These are phyloP conservation scores for Xylariales sp. DNA, from an alignment of 2,329 filamentous ascomycete species.

Conservation along the genomic window DNA sequence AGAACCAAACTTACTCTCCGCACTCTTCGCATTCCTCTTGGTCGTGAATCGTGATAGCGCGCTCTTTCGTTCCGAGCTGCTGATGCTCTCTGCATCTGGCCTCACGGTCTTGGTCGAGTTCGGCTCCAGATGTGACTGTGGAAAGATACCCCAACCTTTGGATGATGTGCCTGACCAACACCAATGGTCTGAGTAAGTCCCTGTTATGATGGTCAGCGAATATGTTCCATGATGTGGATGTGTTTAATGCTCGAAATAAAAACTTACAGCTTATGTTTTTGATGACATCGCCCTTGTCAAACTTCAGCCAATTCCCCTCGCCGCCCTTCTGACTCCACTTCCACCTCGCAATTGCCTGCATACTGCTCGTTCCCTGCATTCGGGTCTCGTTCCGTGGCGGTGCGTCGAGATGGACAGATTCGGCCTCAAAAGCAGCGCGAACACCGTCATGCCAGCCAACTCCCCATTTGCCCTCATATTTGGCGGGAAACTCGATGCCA, in stretches of 20 bases:
- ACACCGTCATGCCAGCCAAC: conserved; percentile 52
- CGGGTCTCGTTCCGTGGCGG: conserved; percentile 42
- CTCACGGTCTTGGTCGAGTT: conserved; percentile 20
- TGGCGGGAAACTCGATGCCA: conserved; percentile 46
- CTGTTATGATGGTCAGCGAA: conserved; percentile 11
- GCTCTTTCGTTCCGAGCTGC: conserved; percentile 25
- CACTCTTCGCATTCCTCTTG: conserved; percentile 4
- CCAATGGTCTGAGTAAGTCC: conserved; percentile 28
- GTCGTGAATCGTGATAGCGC: conserved; percentile 5
- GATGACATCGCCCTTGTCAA: conserved; percentile 63
- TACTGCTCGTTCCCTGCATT: conserved; percentile 40
- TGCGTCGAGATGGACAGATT: conserved; percentile 42
- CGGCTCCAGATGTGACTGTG: conserved; percentile 27
- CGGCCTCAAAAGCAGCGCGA: conserved; percentile 44
- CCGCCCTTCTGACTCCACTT: conserved; percentile 44
- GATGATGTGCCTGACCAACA: conserved; percentile 29
- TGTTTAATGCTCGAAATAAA: background rate
- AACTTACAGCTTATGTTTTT: conserved; percentile 48
- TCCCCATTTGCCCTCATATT: conserved; percentile 52
- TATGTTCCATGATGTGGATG: background rate
- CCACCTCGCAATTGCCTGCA: conserved; percentile 48
- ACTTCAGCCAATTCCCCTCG: conserved; percentile 48
- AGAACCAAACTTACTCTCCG: too few species aligned
- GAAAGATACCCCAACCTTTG: conserved; percentile 28
- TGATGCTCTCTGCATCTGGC: conserved; percentile 22